These are phyloP conservation scores for Plasmodium coatneyi DNA, from an alignment of 169 alveolate species.

Conservation along the genomic window DNA sequence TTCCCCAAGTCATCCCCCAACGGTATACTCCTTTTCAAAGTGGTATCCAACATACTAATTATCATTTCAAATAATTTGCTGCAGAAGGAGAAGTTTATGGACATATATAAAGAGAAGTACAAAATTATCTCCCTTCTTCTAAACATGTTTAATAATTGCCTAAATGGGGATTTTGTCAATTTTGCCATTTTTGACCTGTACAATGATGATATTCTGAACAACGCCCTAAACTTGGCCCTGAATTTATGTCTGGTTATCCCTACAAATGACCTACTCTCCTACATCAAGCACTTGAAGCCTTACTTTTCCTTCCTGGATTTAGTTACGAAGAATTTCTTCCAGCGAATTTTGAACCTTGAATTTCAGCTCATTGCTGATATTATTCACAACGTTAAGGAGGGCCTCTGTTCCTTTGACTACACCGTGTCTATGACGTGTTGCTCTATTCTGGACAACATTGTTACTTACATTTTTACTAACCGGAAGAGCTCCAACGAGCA, in stretches of 20 bases:
- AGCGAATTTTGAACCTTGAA: conserved; percentile 77
- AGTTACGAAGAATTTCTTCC: conserved; percentile 89
- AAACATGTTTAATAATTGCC: conserved; percentile 91
- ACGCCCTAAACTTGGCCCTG: conserved; percentile 90
- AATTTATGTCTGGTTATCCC: conserved; percentile 92
- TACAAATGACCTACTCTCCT: conserved; percentile 87
- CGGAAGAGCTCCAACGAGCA: conserved; percentile 64
- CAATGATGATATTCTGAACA: conserved; percentile 91
- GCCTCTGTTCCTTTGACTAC: conserved; percentile 84
- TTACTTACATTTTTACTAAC: conserved; percentile 81
- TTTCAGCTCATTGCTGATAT: conserved; percentile 80
- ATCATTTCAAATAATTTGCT: conserved; percentile 82
- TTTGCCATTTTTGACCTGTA: conserved; percentile 94
- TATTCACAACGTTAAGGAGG: conserved; percentile 81
- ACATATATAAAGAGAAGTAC: conserved; percentile 91
- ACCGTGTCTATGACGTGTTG: conserved; percentile 81
- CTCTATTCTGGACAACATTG: conserved; percentile 83
- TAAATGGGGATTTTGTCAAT: conserved; percentile 93
- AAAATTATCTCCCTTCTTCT: conserved; percentile 92
- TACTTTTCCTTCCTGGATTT: conserved; percentile 90
- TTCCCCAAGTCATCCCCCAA: conserved; percentile 94
- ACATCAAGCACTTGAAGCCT: conserved; percentile 88
- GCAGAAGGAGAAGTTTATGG: conserved; percentile 86
- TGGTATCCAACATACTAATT: conserved; percentile 88
- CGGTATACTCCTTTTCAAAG: conserved; percentile 93